Percentiles rank a stretch among this genome's conserved stretches.
Evolutionary conservation across 1,284 basidiomycete species (phyloP).

Genomic region (Puccinia triticina): DNA sequence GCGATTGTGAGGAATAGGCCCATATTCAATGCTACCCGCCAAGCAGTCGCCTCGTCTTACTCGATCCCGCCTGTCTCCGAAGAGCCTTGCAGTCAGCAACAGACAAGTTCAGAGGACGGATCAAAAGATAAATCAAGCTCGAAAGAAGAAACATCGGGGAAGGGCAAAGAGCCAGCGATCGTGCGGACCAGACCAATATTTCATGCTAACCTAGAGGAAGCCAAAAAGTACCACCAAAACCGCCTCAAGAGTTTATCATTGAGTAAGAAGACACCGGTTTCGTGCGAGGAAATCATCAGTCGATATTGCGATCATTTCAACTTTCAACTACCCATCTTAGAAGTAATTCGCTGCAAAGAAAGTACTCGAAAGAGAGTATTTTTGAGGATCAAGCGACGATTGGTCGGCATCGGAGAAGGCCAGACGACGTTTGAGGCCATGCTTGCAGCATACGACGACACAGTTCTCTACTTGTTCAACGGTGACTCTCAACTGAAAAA

Average conservation of each 20-base stretch:
- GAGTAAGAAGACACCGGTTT: background rate
- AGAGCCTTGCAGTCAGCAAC: background rate
- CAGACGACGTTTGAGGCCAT: slow-evolving; percentile 34
- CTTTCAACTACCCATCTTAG: slow-evolving; percentile 21
- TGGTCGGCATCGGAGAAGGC: slow-evolving; percentile 35
- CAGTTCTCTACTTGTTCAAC: slow-evolving; percentile 27
- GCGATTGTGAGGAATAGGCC: background rate
- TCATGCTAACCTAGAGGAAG: slow-evolving; percentile 29
- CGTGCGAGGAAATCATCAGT: slow-evolving; percentile 20
- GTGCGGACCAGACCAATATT: slow-evolving; percentile 29
- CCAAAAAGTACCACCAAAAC: slow-evolving; percentile 27
- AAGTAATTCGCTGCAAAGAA: background rate
- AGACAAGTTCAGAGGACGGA: background rate
- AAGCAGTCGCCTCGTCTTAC: background rate
- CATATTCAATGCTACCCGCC: background rate
- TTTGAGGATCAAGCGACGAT: slow-evolving; percentile 14
- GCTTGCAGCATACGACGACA: slow-evolving; percentile 27
- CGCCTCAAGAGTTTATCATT: slow-evolving; percentile 11
- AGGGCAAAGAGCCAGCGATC: slow-evolving; percentile 24
- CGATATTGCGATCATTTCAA: slow-evolving; percentile 36
- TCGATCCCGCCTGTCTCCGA: background rate
- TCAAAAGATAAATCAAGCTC: background rate
- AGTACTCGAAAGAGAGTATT: background rate
- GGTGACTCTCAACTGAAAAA: slow-evolving; percentile 2
- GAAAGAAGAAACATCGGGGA: background rate